Conservation (phyloP, 2,329 filamentous ascomycete species). For the Dothistroma pini region DNA sequence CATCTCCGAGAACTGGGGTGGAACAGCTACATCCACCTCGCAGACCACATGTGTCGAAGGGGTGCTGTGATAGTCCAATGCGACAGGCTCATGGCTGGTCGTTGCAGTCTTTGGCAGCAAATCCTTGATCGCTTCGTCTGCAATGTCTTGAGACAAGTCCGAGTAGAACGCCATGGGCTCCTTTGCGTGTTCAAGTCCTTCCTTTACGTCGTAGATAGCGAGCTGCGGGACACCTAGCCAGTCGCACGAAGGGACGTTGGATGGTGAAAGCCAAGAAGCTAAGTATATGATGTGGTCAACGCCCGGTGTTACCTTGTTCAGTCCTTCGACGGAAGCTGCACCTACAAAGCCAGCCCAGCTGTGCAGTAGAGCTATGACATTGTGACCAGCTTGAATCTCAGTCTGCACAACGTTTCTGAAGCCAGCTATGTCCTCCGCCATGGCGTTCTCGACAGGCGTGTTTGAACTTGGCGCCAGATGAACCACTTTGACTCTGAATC, state of each 20-base stretch:
- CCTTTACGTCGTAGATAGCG: background rate
- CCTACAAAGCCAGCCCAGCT: slow-evolving; percentile 1
- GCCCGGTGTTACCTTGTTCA: background rate
- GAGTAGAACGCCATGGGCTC: background rate
- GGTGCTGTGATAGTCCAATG: background rate
- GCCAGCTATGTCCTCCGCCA: background rate
- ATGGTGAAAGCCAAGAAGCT: background rate
- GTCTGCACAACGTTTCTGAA: background rate
- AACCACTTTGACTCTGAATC: background rate
- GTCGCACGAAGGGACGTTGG: background rate
- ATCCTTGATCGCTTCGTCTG: background rate
- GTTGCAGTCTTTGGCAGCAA: background rate
- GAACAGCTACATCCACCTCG: background rate
- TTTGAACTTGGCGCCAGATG: background rate
- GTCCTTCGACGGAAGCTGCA: background rate
- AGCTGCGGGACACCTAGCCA: background rate
- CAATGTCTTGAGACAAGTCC: background rate
- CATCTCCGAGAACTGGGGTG: background rate
- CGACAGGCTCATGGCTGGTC: background rate
- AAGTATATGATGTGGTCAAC: background rate
- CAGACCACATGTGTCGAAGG: background rate
- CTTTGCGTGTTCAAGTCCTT: background rate
- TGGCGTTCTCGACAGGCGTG: background rate
- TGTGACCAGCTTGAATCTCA: background rate
- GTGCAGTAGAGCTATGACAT: background rate